Conservation (phyloP, 495 filamentous ascomycete species). For the Tricharina praecox region DNA sequence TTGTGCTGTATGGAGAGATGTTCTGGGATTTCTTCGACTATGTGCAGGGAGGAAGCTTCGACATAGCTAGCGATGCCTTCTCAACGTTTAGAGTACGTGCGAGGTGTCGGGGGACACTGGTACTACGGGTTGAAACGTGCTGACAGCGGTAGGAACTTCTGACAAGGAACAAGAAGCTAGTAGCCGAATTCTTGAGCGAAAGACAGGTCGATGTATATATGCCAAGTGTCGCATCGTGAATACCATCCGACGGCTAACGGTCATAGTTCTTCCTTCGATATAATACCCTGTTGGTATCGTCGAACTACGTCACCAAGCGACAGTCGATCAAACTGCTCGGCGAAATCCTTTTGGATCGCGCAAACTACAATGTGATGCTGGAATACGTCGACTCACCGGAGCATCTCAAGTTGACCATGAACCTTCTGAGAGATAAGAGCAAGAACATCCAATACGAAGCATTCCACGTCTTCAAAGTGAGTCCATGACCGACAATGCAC, state of each 20-base stretch:
- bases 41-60: slow-evolving; percentile 88
- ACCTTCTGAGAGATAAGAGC: slow-evolving; percentile 77
- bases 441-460: slow-evolving; percentile 99
- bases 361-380: slow-evolving; percentile 97
- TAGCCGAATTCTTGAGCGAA: slow-evolving; percentile 64
- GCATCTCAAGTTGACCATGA: slow-evolving; percentile 96
- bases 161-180: slow-evolving; percentile 79
- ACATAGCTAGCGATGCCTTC: slow-evolving; percentile 93
- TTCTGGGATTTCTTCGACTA: slow-evolving; percentile 98
- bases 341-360: slow-evolving; percentile 81
- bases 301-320: slow-evolving; percentile 93
- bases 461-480: slow-evolving; percentile 95
- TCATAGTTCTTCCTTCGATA: slow-evolving; percentile 71
- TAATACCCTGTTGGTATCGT: slow-evolving; percentile 74
- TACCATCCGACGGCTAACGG: no score
- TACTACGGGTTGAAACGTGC: no score
- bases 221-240: no score
- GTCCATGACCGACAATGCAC: slow-evolving; percentile 1
- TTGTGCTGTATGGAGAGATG: slow-evolving; percentile 84
- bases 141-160: slow-evolving; percentile 53
- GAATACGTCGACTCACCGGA: slow-evolving; percentile 87
- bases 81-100: slow-evolving; percentile 86
- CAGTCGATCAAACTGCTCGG: slow-evolving; percentile 96
- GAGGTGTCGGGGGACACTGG: no score
- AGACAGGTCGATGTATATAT: slow-evolving; percentile 48